These are phyloP conservation scores for Suhomyces emberorum DNA, from an alignment of 805 yeast genomes.

Conservation along the genomic window DNA sequence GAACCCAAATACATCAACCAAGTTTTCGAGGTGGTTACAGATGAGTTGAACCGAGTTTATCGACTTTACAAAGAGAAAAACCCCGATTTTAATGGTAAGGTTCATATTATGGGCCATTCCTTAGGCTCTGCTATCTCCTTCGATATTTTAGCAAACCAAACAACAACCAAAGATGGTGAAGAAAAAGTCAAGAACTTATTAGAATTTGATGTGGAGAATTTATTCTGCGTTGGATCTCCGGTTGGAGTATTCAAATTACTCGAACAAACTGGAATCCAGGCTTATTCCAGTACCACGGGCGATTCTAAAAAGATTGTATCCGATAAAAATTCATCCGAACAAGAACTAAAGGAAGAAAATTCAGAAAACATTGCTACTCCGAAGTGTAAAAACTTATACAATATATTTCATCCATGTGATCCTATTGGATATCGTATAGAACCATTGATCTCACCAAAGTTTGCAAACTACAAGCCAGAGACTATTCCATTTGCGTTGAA, in stretches of 20 bases:
- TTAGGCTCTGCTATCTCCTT: constrained; percentile 83
- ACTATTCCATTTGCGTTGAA: constrained; percentile 53
- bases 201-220: constrained; percentile 68
- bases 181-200: constrained; percentile 26
- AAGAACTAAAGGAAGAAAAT: neutral
- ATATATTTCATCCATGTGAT: constrained; percentile 86
- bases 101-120: constrained; percentile 87
- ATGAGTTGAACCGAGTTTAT: constrained; percentile 62
- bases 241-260: constrained; percentile 81
- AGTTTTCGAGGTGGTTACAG: constrained; percentile 60
- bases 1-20: constrained; percentile 64
- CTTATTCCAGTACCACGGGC: neutral
- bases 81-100: constrained; percentile 74
- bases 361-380: constrained; percentile 39
- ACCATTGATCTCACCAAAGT: constrained; percentile 61
- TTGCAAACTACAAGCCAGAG: constrained; percentile 52
- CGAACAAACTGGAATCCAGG: constrained; percentile 52
- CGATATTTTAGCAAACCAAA: constrained; percentile 62
- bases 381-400: constrained; percentile 64
- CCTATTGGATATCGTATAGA: constrained; percentile 89
- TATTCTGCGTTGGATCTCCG: constrained; percentile 87
- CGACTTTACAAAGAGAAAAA: constrained; percentile 55
- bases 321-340: neutral
- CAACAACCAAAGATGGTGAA: constrained; percentile 28
- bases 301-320: constrained; percentile 35